A percentile compares a stretch with the other conserved stretches of the same genome.
phyloP scores from a whole-genome alignment of 2,329 filamentous ascomycete genomes.

The Colletotrichum zoysiae region DNA sequence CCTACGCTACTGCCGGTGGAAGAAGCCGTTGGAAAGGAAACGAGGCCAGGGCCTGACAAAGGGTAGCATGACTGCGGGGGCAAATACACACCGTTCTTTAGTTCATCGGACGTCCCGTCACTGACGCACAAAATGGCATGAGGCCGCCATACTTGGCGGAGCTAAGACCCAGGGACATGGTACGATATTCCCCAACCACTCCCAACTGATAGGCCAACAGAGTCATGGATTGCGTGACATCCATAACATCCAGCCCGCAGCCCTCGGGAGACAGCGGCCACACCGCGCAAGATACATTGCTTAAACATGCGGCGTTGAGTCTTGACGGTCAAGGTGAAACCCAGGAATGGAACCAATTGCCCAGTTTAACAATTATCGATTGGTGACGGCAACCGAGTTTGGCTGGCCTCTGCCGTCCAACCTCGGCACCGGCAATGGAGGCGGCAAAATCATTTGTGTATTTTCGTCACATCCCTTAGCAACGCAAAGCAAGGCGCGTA shows the following conservation, averaged over 20 bases:
- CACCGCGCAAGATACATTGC: conserved; percentile 15
- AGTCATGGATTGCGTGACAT: conserved; percentile 6
- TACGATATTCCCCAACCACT: conserved; percentile 24
- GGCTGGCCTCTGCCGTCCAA: conserved; percentile 14
- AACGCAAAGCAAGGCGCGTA: conserved; percentile 31
- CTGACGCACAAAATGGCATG: conserved; percentile 19
- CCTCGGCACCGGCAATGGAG: conserved; percentile 1
- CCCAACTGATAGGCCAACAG: conserved; percentile 21
- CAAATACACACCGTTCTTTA: conserved; percentile 23
- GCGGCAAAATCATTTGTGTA: neutral
- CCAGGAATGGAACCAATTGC: conserved; percentile 3
- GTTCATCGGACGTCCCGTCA: conserved; percentile 31
- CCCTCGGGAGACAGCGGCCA: conserved; percentile 18
- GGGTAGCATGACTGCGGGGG: conserved; percentile 31
- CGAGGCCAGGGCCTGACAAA: conserved; percentile 18
- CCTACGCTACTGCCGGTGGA: conserved; percentile 18
- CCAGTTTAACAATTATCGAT: conserved; percentile 1
- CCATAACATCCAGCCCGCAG: conserved; percentile 23
- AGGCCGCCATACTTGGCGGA: conserved; percentile 25
- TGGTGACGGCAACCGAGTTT: neutral
- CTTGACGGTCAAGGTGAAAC: conserved; percentile 26
- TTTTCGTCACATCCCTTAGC: conserved; percentile 18
- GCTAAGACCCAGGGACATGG: conserved; percentile 30
- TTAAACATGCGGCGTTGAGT: conserved; percentile 11
- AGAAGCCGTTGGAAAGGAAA: conserved; percentile 23